Base-by-base conservation (phyloP, 1,139 yeast genomes). In the Arxiozyma telluris region DNA sequence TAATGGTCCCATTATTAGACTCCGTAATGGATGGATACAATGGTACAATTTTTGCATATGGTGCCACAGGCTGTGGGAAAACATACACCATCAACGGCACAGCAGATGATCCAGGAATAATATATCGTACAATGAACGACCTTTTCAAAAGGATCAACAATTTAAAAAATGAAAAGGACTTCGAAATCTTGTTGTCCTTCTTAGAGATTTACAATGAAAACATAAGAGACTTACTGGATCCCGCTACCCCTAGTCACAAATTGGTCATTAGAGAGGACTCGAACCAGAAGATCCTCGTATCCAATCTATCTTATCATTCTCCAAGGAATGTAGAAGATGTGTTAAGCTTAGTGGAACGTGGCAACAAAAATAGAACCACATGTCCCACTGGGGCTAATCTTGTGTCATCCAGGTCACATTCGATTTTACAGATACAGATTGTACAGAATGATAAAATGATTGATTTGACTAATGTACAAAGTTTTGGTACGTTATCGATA, bases 41-140 rank as follows among this genome's bases (percentile, higher is more conserved):
- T 68, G 85, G 96, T 7, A 90, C 97, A 0, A 90, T 91, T 0
- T 93, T 93, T 73, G 98, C 98, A 1, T 93, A 93, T 67, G 98
- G 98, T 2, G 96, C 96, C 30, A 90, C 98, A 0, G 98, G 98
- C 0, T 93, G 98, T 69, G 98, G 98, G n/a, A 91, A 91, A 67
- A 90, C 98, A 0, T 90, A 86, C 66, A 91, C 98, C 0, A 87
- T 91, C 45, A 80, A 84, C 69, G 96, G 98, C 0, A 79, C 83
- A 0, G 77, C 83, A 0, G 77, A 78, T 1, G 73, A 79, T 42
- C 96, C 96, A 0, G 98, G 96, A 0, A 80, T 91, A 22, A 84
- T 89, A 0, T 87, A 84, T 61, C 71, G 84, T 53, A 84, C 96
- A 0, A 83, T 88, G 85, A 76, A 80, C 59, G 96, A 87, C 58